These are phyloP conservation scores for Boletus fagicola DNA, from an alignment of 768 basidiomycete genomes.

Conservation along the genomic window DNA sequence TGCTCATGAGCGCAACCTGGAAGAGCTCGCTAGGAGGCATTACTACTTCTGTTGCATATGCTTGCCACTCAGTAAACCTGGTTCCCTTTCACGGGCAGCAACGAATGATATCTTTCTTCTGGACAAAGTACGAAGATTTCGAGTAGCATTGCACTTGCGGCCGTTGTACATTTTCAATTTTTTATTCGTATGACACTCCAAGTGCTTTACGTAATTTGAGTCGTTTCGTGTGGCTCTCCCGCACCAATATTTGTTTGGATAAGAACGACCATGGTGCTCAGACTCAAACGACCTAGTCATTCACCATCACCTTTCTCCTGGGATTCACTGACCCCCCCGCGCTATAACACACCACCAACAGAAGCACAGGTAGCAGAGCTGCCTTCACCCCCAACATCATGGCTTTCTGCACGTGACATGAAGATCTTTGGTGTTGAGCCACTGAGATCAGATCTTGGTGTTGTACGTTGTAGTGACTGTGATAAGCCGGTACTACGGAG, in stretches of 20 bases:
- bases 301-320: conserved; percentile 63
- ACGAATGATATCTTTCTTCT: too few relatives aligned
- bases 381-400: conserved; percentile 76
- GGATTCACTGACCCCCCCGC: conserved; percentile 42
- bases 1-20: neutral
- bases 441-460: conserved; percentile 61
- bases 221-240: neutral
- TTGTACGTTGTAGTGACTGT: conserved; percentile 79
- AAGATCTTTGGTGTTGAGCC: conserved; percentile 81
- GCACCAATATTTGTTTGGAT: neutral
- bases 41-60: neutral
- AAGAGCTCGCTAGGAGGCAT: neutral
- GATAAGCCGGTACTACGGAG: conserved; percentile 77
- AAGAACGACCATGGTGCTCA: conserved; percentile 39
- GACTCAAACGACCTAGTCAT: conserved; percentile 42
- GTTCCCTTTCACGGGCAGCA: neutral
- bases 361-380: conserved; percentile 42
- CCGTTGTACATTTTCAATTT: neutral
- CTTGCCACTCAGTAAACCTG: neutral
- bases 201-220: conserved; percentile 21
- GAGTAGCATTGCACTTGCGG: neutral
- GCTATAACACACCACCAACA: conserved; percentile 30
- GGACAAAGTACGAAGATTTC: neutral
- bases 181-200: neutral
- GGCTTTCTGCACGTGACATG: conserved; percentile 86